Evolutionary conservation across 192 early-diverging fungal species (phyloP).

Genomic region (Coemansia sp.): DNA sequence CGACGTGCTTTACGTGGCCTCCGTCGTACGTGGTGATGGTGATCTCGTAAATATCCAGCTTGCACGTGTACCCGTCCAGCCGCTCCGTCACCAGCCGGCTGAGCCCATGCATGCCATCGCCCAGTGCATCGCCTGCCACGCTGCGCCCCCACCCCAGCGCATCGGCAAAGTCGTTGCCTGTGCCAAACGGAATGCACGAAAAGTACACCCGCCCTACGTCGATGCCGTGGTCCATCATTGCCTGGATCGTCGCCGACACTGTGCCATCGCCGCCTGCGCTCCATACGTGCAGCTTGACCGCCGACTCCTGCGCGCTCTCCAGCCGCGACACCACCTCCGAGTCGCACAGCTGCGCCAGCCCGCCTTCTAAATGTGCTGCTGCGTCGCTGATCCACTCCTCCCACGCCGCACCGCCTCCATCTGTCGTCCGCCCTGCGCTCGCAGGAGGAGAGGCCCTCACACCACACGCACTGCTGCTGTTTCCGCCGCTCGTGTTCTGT

Average conservation of each 20-base stretch:
- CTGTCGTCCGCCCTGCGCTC: neutral
- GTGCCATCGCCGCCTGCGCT: constrained; percentile 76
- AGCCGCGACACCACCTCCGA: constrained; percentile 36
- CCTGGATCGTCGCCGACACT: constrained; percentile 66
- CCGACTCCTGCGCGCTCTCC: constrained; percentile 39
- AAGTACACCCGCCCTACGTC: constrained; percentile 66
- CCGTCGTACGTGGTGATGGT: constrained; percentile 57
- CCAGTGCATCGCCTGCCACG: constrained; percentile 59
- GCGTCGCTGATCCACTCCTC: constrained; percentile 48
- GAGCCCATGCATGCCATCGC: constrained; percentile 56
- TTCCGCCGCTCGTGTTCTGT: too few relatives aligned
- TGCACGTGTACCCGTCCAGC: constrained; percentile 60
- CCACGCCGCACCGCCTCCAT: constrained; percentile 15
- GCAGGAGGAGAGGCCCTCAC: neutral
- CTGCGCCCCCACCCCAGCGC: constrained; percentile 76
- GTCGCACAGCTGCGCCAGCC: constrained; percentile 29
- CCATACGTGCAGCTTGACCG: constrained; percentile 69
- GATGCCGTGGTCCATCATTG: constrained; percentile 59
- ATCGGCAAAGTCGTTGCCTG: constrained; percentile 72
- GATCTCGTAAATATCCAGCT: constrained; percentile 71
- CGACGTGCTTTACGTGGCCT: constrained; percentile 63
- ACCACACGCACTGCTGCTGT: neutral
- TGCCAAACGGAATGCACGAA: constrained; percentile 72
- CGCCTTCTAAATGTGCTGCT: constrained; percentile 33
- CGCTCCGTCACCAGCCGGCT: constrained; percentile 58